These are phyloP conservation scores for Fusarium nelsonii DNA, from an alignment of 2,329 filamentous ascomycete genomes.

Conservation along the genomic window DNA sequence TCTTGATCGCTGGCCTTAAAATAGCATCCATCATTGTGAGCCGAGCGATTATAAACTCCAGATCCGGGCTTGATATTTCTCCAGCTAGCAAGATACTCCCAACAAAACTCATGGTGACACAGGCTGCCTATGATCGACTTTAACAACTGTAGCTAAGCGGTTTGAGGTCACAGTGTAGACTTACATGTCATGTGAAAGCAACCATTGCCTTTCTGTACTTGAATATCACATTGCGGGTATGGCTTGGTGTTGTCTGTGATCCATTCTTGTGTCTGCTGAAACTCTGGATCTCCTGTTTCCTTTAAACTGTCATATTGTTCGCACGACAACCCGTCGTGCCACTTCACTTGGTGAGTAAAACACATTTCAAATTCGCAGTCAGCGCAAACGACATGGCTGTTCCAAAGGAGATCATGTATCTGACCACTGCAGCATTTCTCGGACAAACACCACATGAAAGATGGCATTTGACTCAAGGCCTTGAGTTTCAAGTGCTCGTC, in stretches of 20 bases:
- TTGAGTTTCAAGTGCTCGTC: conserved; percentile 24
- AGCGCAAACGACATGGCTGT: conserved; percentile 13
- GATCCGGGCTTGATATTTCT: background rate
- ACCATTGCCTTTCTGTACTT: conserved; percentile 15
- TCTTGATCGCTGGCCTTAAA: conserved; percentile 18
- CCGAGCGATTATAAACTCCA: conserved; percentile 9
- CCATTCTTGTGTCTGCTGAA: conserved; percentile 9
- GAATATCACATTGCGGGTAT: conserved; percentile 13
- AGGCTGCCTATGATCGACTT: background rate
- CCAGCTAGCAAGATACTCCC: conserved; percentile 30
- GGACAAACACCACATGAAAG: conserved; percentile 26
- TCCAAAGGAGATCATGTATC: conserved; percentile 6
- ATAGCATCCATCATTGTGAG: conserved; percentile 11
- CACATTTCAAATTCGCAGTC: conserved; percentile 27
- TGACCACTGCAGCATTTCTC: conserved; percentile 14
- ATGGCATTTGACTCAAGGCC: conserved; percentile 4
- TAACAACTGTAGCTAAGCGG: background rate
- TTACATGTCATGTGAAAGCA: conserved; percentile 30
- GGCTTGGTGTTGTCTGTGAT: conserved; percentile 11
- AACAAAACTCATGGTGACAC: conserved; percentile 25
- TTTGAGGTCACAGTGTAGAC: background rate
- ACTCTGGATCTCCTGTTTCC: conserved; percentile 4
- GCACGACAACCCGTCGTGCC: conserved; percentile 12
- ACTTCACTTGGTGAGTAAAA: conserved; percentile 16
- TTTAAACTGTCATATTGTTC: conserved; percentile 2